Percentiles rank a stretch among this genome's conserved stretches.
These are phyloP conservation scores for Gautieria morchelliformis DNA, from an alignment of 768 basidiomycete species.

Conservation along the genomic window DNA sequence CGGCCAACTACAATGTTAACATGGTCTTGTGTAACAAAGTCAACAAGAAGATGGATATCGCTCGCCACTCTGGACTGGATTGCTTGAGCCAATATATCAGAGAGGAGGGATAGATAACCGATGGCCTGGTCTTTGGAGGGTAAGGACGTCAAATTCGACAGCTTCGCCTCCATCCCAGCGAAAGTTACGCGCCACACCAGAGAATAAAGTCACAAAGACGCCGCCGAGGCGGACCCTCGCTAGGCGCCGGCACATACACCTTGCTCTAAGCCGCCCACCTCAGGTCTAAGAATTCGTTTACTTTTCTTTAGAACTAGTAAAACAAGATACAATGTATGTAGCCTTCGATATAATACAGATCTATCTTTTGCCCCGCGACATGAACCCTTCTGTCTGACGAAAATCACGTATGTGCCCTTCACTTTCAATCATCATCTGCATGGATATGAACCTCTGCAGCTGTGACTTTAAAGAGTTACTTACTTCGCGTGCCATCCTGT, in stretches of 20 bases:
- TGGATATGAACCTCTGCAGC: not conserved
- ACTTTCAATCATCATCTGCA: constrained; percentile 69
- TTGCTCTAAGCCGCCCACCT: no score
- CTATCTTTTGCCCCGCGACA: constrained; percentile 9
- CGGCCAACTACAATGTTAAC: constrained; percentile 83
- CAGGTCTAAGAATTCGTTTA: no score
- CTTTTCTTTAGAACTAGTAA: not conserved
- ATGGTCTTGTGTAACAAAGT: constrained; percentile 74
- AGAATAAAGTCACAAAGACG: no score
- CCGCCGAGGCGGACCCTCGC: no score
- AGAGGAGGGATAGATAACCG: constrained; percentile 61
- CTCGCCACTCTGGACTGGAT: constrained; percentile 33
- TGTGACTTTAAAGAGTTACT: constrained; percentile 18
- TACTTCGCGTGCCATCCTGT: constrained; percentile 86
- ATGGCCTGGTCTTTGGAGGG: constrained; percentile 80
- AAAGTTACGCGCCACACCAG: constrained; percentile 1
- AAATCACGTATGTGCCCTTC: constrained; percentile 58
- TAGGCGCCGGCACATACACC: no score
- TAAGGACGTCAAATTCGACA: constrained; percentile 52
- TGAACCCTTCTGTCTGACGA: constrained; percentile 65
- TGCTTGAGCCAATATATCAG: constrained; percentile 48
- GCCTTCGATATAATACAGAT: constrained; percentile 3
- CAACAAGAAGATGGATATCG: constrained; percentile 65
- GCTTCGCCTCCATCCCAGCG: constrained; percentile 50
- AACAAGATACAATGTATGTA: not conserved